Percentiles rank a stretch among this genome's conserved stretches.
Evolutionary conservation across 2,329 filamentous ascomycete genomes (phyloP).

Genomic region (Pseudopithomyces maydicus): DNA sequence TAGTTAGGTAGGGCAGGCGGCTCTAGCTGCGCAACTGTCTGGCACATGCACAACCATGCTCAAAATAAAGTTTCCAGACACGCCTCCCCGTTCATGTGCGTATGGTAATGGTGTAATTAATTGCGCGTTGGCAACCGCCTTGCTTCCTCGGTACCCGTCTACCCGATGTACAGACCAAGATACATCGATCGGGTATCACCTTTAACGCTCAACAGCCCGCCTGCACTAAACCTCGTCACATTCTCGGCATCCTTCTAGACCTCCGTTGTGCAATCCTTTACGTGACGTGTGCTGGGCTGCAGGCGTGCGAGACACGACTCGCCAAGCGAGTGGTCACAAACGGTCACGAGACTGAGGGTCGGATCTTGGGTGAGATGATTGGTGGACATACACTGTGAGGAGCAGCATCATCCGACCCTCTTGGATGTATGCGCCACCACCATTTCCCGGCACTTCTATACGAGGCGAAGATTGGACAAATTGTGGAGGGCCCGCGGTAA

Average conservation of each 20-base stretch:
- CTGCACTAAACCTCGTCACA: neutral
- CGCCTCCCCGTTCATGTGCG: neutral
- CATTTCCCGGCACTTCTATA: neutral
- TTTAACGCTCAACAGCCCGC: neutral
- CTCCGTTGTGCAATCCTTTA: neutral
- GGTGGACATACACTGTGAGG: neutral
- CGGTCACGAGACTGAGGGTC: neutral
- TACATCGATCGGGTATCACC: no score
- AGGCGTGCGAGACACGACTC: neutral
- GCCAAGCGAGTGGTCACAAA: neutral
- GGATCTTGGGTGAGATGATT: neutral
- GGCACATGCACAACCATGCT: neutral
- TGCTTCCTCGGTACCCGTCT: no score
- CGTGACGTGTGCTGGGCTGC: neutral
- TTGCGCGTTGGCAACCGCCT: no score
- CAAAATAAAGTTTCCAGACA: neutral
- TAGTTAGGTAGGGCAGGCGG: neutral
- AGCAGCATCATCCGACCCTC: neutral
- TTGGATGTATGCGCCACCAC: neutral
- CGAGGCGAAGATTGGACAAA: no score
- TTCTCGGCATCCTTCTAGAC: neutral
- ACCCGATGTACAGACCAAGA: no score
- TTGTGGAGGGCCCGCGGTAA: no score
- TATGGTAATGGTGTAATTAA: neutral
- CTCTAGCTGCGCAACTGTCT: neutral